Conservation (phyloP, 306 rosid genomes). For the Lupinus albus region DNA sequence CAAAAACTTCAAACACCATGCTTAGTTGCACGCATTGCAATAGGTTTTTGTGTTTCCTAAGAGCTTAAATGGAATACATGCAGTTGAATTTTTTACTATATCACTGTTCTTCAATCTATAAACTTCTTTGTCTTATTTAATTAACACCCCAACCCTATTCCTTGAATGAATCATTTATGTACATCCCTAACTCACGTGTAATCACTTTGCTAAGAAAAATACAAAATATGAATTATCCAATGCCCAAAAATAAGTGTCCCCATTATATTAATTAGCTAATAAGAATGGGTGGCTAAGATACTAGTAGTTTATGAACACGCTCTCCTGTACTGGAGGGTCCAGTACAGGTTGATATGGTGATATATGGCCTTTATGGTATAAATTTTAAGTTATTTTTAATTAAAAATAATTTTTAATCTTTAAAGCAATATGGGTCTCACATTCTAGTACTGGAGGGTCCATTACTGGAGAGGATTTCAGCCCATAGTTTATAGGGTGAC, state of each 20-base stretch:
- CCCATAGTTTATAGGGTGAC: too few species aligned
- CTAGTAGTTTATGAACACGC: too few species aligned
- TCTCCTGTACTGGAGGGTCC: too few species aligned
- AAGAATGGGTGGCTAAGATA: conserved; percentile 20
- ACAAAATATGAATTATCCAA: background rate
- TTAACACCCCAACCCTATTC: conserved; percentile 12
- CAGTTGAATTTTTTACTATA: conserved; percentile 35
- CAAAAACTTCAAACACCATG: conserved; percentile 63
- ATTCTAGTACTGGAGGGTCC: too few species aligned
- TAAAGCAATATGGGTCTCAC: too few species aligned
- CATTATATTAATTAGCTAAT: conserved; percentile 19
- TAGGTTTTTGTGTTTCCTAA: conserved; percentile 48
- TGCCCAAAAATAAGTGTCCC: conserved; percentile 38
- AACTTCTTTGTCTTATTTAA: conserved; percentile 43
- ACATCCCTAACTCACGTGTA: background rate
- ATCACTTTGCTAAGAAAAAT: background rate
- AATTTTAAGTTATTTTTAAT: too few species aligned
- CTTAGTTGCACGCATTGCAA: conserved; percentile 62
- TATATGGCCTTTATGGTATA: too few species aligned
- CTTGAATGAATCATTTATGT: background rate
- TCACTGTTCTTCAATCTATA: conserved; percentile 11
- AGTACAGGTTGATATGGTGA: too few species aligned
- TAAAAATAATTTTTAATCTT: too few species aligned
- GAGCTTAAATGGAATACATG: conserved; percentile 47
- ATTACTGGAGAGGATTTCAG: too few species aligned